These are phyloP conservation scores for Leccinum truebloodii DNA, from an alignment of 768 basidiomycete species.

Conservation along the genomic window DNA sequence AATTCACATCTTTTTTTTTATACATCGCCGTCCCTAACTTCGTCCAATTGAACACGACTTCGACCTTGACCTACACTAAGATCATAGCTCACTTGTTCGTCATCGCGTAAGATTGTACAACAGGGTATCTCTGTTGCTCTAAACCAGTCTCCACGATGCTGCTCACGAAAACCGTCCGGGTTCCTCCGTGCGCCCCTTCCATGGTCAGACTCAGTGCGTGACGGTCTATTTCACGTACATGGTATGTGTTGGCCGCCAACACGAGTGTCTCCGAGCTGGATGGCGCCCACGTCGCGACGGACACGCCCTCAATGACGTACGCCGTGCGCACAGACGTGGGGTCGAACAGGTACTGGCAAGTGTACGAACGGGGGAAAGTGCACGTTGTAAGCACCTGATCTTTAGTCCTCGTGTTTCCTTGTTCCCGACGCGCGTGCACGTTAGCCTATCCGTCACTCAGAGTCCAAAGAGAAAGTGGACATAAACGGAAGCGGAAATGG, in stretches of 20 bases:
- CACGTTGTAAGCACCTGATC: slow-evolving; percentile 51
- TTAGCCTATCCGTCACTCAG: slow-evolving; percentile 46
- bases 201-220: background rate
- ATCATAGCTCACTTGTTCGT: background rate
- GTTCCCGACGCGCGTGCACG: slow-evolving; percentile 1
- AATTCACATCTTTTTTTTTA: background rate
- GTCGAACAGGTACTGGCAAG: slow-evolving; percentile 42
- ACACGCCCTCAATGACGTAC: slow-evolving; percentile 42
- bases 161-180: too few species aligned
- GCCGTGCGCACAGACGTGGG: slow-evolving; percentile 40
- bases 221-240: slow-evolving; percentile 40
- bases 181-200: too few species aligned
- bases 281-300: slow-evolving; percentile 50
- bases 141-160: too few species aligned
- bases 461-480: background rate
- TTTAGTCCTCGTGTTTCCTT: background rate
- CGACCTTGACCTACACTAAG: background rate
- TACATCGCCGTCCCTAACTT: background rate
- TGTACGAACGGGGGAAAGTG: slow-evolving; percentile 58
- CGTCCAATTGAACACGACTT: background rate
- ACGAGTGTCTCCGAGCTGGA: slow-evolving; percentile 43
- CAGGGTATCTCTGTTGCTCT: background rate
- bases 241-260: slow-evolving; percentile 53
- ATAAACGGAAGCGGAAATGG: background rate
- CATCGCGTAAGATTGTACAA: background rate